Conservation (phyloP, 768 basidiomycete species). For the Albatrellus ellisii region DNA sequence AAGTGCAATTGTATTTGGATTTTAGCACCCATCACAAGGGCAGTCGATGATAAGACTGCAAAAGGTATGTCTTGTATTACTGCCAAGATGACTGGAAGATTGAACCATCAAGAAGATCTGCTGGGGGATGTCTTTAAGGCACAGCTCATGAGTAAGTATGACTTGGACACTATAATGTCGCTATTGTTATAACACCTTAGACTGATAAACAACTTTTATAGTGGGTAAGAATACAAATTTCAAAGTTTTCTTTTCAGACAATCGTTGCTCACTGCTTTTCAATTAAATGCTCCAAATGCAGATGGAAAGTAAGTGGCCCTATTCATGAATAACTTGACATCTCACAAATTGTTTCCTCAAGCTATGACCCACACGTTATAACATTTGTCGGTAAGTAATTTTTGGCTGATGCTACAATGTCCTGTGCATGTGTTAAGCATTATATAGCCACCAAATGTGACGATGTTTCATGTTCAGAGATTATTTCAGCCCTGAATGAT, state of each 20-base stretch:
- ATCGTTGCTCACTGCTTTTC: not conserved
- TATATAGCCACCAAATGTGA: constrained; percentile 45
- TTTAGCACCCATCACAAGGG: constrained; percentile 48
- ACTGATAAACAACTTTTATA: not conserved
- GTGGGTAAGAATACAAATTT: not conserved
- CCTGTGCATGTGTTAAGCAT: not conserved
- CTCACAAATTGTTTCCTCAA: constrained; percentile 12
- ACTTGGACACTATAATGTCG: not conserved
- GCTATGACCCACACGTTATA: constrained; percentile 44
- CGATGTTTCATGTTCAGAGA: constrained; percentile 47
- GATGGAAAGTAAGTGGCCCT: constrained; percentile 39
- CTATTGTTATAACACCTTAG: not conserved
- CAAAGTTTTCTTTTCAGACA: not conserved
- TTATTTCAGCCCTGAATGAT: constrained; percentile 35
- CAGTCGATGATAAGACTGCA: constrained; percentile 54
- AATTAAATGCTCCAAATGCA: too few relatives aligned
- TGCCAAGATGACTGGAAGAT: not conserved
- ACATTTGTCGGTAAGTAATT: constrained; percentile 40
- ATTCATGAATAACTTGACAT: not conserved
- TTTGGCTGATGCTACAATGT: too few relatives aligned
- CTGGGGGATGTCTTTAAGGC: constrained; percentile 51
- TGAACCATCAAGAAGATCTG: constrained; percentile 26
- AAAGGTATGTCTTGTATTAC: constrained; percentile 24
- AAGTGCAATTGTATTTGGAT: constrained; percentile 54
- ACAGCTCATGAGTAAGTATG: constrained; percentile 42